Conservation (phyloP, 2,329 filamentous ascomycete species). For the Arthrobotrys musiformis region DNA sequence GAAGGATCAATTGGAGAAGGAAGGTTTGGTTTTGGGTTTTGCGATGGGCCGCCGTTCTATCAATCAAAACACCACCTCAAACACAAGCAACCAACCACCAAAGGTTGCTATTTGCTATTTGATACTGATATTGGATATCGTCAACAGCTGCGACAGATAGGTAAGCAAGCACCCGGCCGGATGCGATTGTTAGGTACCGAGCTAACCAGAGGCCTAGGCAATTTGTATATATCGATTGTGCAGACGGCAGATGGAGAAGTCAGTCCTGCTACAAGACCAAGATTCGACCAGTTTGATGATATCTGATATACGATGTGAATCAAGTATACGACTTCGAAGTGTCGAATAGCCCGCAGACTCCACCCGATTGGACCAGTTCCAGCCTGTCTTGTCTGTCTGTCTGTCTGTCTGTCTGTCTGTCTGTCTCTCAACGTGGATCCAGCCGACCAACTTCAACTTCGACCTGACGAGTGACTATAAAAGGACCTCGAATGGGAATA, state of each 20-base stretch:
- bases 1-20: background rate
- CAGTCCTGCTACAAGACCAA: no score
- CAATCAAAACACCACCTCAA: background rate
- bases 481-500: no score
- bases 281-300: no score
- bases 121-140: background rate
- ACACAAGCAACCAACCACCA: background rate
- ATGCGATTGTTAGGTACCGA: background rate
- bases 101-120: no score
- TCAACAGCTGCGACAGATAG: background rate
- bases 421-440: constrained; percentile 41
- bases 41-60: background rate
- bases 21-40: constrained; percentile 15
- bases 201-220: background rate
- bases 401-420: background rate
- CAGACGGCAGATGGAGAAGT: no score
- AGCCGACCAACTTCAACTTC: constrained; percentile 33
- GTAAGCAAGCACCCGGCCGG: background rate
- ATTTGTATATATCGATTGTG: no score
- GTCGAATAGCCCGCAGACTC: background rate
- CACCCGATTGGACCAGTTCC: constrained; percentile 37
- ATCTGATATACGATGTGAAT: no score
- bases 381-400: background rate
- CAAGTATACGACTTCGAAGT: no score
- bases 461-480: no score